Evolutionary conservation across 345 rosid genomes (phyloP).

Genomic region (Ceriops decandra): DNA sequence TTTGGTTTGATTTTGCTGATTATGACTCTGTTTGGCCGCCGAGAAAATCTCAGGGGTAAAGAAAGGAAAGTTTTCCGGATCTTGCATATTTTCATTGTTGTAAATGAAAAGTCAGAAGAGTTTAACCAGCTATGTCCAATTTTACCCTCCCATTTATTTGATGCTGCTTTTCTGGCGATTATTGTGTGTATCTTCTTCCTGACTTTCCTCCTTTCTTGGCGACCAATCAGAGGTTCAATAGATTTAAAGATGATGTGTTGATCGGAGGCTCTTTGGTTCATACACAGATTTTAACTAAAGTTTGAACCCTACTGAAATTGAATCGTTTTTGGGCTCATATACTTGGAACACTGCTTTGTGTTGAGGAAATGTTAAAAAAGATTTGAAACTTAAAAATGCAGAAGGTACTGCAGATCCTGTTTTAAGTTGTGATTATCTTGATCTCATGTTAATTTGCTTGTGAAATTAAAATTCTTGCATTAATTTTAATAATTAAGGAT

Average conservation of each 20-base stretch:
- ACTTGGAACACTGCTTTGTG: neutral
- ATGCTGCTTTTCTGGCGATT: neutral
- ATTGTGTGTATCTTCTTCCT: neutral
- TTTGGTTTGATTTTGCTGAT: neutral
- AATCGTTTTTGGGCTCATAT: neutral
- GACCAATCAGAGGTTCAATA: neutral
- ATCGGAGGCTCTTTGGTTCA: neutral
- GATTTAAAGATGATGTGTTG: slow-evolving; percentile 2
- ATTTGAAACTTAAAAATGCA: too few relatives aligned
- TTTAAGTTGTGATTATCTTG: neutral
- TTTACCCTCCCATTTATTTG: slow-evolving; percentile 3
- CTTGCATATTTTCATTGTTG: neutral
- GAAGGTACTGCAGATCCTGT: neutral
- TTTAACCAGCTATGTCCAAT: neutral
- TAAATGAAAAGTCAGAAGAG: neutral
- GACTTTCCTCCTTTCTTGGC: neutral
- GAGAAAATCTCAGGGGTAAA: neutral
- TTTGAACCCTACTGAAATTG: neutral
- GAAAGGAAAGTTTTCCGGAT: neutral
- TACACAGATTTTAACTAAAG: neutral
- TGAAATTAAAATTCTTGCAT: neutral
- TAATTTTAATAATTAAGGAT: slow-evolving; percentile 3
- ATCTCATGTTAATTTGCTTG: neutral
- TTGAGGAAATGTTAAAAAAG: neutral
- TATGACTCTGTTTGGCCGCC: neutral